Base-by-base conservation (phyloP, 2,329 filamentous ascomycete species). In the Graphiopsis chlorocephala region DNA sequence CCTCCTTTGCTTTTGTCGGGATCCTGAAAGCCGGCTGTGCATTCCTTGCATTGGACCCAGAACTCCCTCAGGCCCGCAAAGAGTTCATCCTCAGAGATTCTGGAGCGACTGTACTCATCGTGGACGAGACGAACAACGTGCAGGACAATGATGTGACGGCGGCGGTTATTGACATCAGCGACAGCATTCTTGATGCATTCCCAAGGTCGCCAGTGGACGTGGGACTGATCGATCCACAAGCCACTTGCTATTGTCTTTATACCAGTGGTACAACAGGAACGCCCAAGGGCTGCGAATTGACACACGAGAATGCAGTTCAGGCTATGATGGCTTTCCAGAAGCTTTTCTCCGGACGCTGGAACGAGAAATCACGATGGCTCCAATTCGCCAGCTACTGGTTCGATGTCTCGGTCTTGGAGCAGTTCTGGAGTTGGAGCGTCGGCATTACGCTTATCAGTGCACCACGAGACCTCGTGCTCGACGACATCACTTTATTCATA, bases 301-400 rank as follows among this genome's bases (percentile, higher is more conserved):
- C 90, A 0, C 93, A 97, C 72, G 88, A 92, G 60, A 97, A 96
- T 74, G 87, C 90, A 0, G 90, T 96, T 0, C 93, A 97, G 74
- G 92, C 92, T 28, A 92, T 97, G 86, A 85, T 94, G 62, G 88
- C 93, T 0, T 97, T 97, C 75, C 88, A 92, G 71, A 81, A 87
- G 31, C 82, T 97, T 0, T 97, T 97, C 73, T 77, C 78, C 5
- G 87, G 84, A 0, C 90, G 92, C 71, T 96, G 92, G 91, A 84
- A 90, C 47, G 72, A 81, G 0, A 74, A 84, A 0, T 96, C 93
- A 0, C 86, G 90, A 65, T 97, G 92, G 89, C 82, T 97, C 0
- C 94, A 97, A 73, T 97, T 97, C 73, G 94, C 94, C 1, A 93
- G 92, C 0, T 92, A 97, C 64, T 94, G 97, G 76, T 97, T 97